Conservation (phyloP, 2,329 filamentous ascomycete species). For the Talaromyces sp. region DNA sequence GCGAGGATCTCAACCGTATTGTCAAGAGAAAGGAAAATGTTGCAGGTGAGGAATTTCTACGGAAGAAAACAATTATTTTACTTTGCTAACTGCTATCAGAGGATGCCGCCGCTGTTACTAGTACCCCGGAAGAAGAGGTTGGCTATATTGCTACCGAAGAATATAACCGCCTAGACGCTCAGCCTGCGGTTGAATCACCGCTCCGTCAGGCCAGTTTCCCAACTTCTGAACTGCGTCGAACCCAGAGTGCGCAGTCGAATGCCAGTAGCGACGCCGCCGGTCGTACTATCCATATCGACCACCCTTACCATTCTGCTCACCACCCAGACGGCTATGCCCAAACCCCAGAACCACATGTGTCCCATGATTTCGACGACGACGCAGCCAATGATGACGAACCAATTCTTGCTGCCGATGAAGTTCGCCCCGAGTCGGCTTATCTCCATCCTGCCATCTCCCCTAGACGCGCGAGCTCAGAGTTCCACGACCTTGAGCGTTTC, state of each 20-base stretch:
- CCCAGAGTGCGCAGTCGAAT: constrained; percentile 13
- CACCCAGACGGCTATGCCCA: constrained; percentile 46
- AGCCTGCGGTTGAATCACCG: constrained; percentile 46
- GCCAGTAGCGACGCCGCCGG: constrained; percentile 15
- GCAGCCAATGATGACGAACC: constrained; percentile 63
- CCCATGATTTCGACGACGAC: constrained; percentile 41
- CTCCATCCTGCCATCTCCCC: constrained; percentile 80
- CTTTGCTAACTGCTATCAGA: constrained; percentile 33
- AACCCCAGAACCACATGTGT: constrained; percentile 39
- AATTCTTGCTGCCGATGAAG: constrained; percentile 84
- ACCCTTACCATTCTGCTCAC: constrained; percentile 45
- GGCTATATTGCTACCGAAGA: constrained; percentile 84
- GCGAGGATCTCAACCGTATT: constrained; percentile 83
- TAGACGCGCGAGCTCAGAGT: constrained; percentile 53
- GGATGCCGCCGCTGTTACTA: constrained; percentile 55
- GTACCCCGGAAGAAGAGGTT: constrained; percentile 85
- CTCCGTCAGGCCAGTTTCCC: constrained; percentile 47
- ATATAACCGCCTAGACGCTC: constrained; percentile 62
- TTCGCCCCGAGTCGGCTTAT: constrained; percentile 62
- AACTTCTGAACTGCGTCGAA: constrained; percentile 41
- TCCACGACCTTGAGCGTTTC: constrained; percentile 30
- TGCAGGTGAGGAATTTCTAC: constrained; percentile 41
- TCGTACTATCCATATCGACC: constrained; percentile 70
- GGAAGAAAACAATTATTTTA: background rate
- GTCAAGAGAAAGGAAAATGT: constrained; percentile 54